phyloP scores from a whole-genome alignment of 2,329 filamentous ascomycete genomes.

The Stemphylium beticola region DNA sequence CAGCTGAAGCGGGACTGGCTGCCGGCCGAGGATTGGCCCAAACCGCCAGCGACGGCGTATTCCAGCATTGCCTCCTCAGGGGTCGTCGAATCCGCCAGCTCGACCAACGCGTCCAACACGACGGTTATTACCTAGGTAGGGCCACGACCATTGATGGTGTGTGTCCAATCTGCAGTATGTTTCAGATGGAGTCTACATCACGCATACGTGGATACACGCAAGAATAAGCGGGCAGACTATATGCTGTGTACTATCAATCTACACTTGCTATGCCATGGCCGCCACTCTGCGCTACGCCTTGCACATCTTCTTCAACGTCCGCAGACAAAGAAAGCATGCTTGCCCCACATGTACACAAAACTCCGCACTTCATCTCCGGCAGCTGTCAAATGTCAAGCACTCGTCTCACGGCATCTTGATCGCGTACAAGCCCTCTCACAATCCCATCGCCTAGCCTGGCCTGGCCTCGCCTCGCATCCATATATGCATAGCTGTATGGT shows the following conservation, averaged over 20 bases:
- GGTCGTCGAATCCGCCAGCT: conserved; percentile 10
- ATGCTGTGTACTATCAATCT: background rate
- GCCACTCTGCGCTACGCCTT: conserved; percentile 1
- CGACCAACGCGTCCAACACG: conserved; percentile 11
- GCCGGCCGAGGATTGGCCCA: background rate
- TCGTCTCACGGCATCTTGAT: conserved; percentile 9
- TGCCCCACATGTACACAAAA: conserved; percentile 3
- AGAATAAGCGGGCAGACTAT: conserved; percentile 14
- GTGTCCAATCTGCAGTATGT: conserved; percentile 26
- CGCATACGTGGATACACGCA: background rate
- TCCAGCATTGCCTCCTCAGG: conserved; percentile 17
- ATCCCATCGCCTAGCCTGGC: conserved; percentile 1
- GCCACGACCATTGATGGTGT: conserved; percentile 10
- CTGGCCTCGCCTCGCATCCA: too few relatives aligned
- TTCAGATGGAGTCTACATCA: conserved; percentile 11
- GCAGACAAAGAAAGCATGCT: conserved; percentile 3
- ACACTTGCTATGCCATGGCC: background rate
- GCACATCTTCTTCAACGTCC: conserved; percentile 12
- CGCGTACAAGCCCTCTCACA: conserved; percentile 7
- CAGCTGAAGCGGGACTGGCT: background rate
- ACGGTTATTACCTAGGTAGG: conserved; percentile 13
- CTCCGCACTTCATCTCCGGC: background rate
- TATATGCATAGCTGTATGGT: conserved; percentile 9
- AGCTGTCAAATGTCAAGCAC: conserved; percentile 16
- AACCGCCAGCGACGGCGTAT: background rate